These are phyloP conservation scores for Aspergillus sparsus DNA, from an alignment of 495 filamentous ascomycete species.

Conservation along the genomic window DNA sequence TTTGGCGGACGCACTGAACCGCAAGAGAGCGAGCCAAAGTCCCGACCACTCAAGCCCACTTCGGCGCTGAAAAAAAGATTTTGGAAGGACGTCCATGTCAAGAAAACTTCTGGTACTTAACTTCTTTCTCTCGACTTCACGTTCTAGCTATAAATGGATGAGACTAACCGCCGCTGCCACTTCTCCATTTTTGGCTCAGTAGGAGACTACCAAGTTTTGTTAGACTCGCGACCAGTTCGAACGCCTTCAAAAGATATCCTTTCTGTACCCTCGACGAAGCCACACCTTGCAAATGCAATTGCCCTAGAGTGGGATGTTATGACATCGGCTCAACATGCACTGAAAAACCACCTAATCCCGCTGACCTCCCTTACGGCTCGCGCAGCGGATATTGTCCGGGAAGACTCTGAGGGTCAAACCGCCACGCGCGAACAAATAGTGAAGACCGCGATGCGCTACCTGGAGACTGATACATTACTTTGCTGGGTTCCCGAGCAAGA, in stretches of 20 bases:
- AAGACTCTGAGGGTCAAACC: slow-evolving; percentile 54
- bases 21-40: slow-evolving; percentile 42
- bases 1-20: slow-evolving; percentile 53
- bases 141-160: background rate
- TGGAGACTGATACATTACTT: slow-evolving; percentile 90
- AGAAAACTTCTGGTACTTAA: slow-evolving; percentile 53
- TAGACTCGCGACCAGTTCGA: slow-evolving; percentile 80
- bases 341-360: slow-evolving; percentile 79
- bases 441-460: slow-evolving; percentile 72
- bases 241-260: slow-evolving; percentile 72
- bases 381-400: slow-evolving; percentile 71
- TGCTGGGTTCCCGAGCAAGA: slow-evolving; percentile 78
- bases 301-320: slow-evolving; percentile 93
- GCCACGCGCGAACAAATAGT: slow-evolving; percentile 60
- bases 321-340: slow-evolving; percentile 72
- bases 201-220: slow-evolving; percentile 66
- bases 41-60: slow-evolving; percentile 36
- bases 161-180: slow-evolving; percentile 3
- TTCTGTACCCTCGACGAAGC: slow-evolving; percentile 70
- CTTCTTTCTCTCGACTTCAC: slow-evolving; percentile 1
- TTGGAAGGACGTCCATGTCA: slow-evolving; percentile 78
- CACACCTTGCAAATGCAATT: slow-evolving; percentile 79
- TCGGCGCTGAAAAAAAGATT: slow-evolving; percentile 66
- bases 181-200: slow-evolving; percentile 34
- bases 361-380: slow-evolving; percentile 83